phyloP scores from a whole-genome alignment of 306 rosid genomes.

The Heteromeles arbutifolia region DNA sequence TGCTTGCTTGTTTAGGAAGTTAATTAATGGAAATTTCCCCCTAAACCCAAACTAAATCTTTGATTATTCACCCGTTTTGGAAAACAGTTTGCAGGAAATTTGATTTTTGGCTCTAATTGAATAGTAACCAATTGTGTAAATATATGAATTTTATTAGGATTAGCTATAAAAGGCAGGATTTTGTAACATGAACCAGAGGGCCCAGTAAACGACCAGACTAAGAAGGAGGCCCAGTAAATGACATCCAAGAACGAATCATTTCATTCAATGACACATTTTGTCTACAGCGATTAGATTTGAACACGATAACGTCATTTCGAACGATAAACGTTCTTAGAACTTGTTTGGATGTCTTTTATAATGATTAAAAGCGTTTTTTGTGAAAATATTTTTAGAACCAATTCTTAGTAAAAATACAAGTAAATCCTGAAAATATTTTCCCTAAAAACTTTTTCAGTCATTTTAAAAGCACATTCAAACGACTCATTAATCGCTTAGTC shows the following conservation, averaged over 20 bases:
- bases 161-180: neutral
- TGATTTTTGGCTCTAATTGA: neutral
- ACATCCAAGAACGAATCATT: no score
- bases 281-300: no score
- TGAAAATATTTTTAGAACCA: no score
- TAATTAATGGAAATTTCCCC: neutral
- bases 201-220: neutral
- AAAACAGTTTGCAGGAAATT: neutral
- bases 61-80: neutral
- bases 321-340: no score
- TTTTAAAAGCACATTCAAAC: no score
- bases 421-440: no score
- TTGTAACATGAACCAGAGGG: neutral
- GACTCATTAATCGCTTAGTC: no score
- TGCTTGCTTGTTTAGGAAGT: neutral
- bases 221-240: neutral
- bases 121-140: neutral
- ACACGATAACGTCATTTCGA: no score
- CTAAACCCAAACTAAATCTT: neutral
- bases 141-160: neutral
- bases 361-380: no score
- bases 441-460: no score
- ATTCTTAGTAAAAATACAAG: rapidly evolving
- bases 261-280: no score
- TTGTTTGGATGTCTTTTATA: no score